Base-by-base conservation (phyloP, 768 basidiomycete species). In the Panaeolus cyanescens region DNA sequence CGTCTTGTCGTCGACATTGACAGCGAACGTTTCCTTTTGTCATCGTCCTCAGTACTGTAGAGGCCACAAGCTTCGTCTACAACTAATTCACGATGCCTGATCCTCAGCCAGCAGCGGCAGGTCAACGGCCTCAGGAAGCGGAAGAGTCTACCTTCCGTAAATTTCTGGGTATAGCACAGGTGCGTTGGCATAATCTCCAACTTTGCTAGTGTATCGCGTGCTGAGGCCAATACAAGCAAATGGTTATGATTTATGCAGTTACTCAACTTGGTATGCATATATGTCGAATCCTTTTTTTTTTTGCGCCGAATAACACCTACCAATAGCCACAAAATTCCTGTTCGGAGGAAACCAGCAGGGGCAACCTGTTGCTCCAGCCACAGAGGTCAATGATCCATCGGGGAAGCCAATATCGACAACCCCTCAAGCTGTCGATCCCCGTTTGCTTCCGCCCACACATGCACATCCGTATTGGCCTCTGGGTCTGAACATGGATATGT, bases 221-320 rank as follows among this genome's bases (percentile, higher is more conserved):
- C 25, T 25, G 30, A 45, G 17, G n/a, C 17, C 37, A 55, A 37
- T 54, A 60, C 54, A n/a, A 92, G 91, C 90, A 91, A 91, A 72
- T 86, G 20, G 74, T 92, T 40, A 63, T 92, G 56, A 75, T 89
- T 61, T 92, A 83, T 78, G 81, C 79, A n/a, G 67, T 90, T 42
- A 82, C 86, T 39, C 89, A 91, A 71, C 68, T 91, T 42, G 84
- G 90, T 89, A 62, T 40, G 84, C 69, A 31, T 30, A 56, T 33
- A 17, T 32, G 8, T 39, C 19, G 45, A 28, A 17, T 39, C 58
- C 34, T 55, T 37, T 8, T 4, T 15, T 12, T 31, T 4, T 8
- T 30, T 4, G 7, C 33, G 5, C 57, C 12, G 13, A 10, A 12
- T 28, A 19, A 58, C 17, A 45, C 40, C 5, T 15, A n/a, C 17